Evolutionary conservation across 306 rosid species (phyloP).

Genomic region (Malus fusca): DNA sequence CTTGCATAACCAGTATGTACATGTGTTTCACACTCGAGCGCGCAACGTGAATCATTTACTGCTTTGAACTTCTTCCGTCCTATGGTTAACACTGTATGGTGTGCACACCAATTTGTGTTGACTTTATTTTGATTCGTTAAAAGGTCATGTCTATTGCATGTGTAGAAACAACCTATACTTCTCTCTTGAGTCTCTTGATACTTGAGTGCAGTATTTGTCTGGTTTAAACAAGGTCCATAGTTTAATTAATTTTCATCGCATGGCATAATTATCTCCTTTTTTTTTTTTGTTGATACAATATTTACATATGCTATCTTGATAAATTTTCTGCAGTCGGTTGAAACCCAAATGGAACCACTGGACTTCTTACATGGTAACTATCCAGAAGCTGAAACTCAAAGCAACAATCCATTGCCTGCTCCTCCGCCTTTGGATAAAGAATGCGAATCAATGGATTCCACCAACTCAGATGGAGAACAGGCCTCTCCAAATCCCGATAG

Average conservation of each 20-base stretch:
- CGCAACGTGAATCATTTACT: background rate
- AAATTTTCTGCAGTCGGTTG: constrained; percentile 51
- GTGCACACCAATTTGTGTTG: background rate
- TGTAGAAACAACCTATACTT: background rate
- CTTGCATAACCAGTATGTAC: constrained; percentile 5
- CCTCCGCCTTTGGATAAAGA: constrained; percentile 82
- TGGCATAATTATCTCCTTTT: background rate
- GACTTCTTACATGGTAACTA: constrained; percentile 56
- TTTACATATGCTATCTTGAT: background rate
- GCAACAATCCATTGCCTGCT: constrained; percentile 61
- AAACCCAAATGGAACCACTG: constrained; percentile 48
- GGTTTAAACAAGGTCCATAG: background rate
- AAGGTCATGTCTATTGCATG: background rate
- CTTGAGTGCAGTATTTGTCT: background rate
- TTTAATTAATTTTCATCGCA: background rate
- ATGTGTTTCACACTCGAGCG: background rate
- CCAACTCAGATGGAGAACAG: constrained; percentile 83
- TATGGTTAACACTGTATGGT: constrained; percentile 14
- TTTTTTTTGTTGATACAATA: background rate
- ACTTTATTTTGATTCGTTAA: background rate
- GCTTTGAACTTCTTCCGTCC: background rate
- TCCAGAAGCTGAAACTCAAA: constrained; percentile 43
- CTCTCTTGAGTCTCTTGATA: background rate
- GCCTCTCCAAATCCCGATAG: constrained; percentile 40
- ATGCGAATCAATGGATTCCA: constrained; percentile 91